Evolutionary conservation across 2,329 filamentous ascomycete species (phyloP), one percentile per base, ranked within the genome.

Genomic region (Pyrenochaeta sp.): DNA sequence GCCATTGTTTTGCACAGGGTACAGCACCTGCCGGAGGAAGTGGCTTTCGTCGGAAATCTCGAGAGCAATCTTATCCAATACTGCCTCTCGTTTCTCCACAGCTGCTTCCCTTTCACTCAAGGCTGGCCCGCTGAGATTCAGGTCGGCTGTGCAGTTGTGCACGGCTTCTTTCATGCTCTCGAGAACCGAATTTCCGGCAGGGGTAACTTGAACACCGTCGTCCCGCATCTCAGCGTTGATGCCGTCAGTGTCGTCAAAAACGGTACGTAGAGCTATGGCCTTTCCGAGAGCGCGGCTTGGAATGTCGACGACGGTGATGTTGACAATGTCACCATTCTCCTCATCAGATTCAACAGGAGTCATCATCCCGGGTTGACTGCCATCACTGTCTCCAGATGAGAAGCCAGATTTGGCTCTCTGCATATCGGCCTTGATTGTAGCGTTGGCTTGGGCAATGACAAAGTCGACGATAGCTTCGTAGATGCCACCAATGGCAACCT

Each of bases 151-250:
- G 26, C 86, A 88, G 35, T 89, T 86, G 1, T 84, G 74, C 4
- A 96, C 83, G 2, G 92, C 90, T 44, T 86, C 85, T 62, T 89
- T 84, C 88, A 96, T 95, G 67, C 96, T 92, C 24, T 88, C 86
- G 10, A 93, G 69, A 7, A 97, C 87, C 0, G 93, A 95, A 44
- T 86, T 87, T n/a, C 89, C 88, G 1, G 85, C 85, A 0, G 86
- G 60, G 1, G 81, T 74, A 2, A 95, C 81, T n/a, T 89, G 82
- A 1, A 99, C 82, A 7, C 94, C 94, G 57, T 99, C 94, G 51
- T 93, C 87, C 63, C 93, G 96, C 92, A 99, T 97, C 75, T 99
- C 94, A 0, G 88, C 82, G 60, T 97, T 97, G 74, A 99, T 96
- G 37, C 94, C 94, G 14, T 87, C 78, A n/a, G 79, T 83, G 60